Conservation (phyloP, 169 alveolate genomes). For the Condylostoma magnum region DNA sequence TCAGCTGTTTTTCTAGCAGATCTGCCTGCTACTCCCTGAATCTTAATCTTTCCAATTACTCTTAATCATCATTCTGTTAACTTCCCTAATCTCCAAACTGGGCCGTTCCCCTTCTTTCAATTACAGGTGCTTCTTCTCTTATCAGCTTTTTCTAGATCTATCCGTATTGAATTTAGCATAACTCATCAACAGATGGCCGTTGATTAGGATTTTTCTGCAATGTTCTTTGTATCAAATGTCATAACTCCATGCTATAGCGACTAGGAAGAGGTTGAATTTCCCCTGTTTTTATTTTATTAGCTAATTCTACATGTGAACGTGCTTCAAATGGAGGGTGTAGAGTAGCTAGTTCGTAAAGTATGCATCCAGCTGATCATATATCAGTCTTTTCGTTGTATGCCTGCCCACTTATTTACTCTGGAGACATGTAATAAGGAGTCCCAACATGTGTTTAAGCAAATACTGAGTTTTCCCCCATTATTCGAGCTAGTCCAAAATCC, state of each 20-base stretch:
- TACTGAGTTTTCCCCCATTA: constrained; percentile 86
- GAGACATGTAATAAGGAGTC: constrained; percentile 97
- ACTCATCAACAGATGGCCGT: constrained; percentile 75
- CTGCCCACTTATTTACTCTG: constrained; percentile 91
- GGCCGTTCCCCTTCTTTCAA: too few species aligned
- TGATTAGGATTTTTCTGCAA: constrained; percentile 56
- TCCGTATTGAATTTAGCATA: constrained; percentile 43
- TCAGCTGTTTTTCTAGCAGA: too few species aligned
- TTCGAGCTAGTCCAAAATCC: constrained; percentile 95
- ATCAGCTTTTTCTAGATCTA: too few species aligned
- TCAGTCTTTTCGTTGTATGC: constrained; percentile 94
- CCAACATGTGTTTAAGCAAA: constrained; percentile 95
- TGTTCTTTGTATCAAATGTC: constrained; percentile 56
- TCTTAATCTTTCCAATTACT: too few species aligned
- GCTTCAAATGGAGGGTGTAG: constrained; percentile 95
- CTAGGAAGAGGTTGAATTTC: constrained; percentile 64
- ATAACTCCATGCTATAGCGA: constrained; percentile 64
- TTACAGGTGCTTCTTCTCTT: too few species aligned
- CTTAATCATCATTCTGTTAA: too few species aligned
- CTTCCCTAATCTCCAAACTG: too few species aligned
- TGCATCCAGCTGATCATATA: constrained; percentile 93
- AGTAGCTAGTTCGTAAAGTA: constrained; percentile 89
- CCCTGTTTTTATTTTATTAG: constrained; percentile 69
- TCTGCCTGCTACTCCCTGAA: too few species aligned
- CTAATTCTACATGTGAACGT: constrained; percentile 67